A percentile compares a stretch with the other conserved stretches of the same genome.
These are phyloP conservation scores for Cucurbita pepo DNA, from an alignment of 306 rosid genomes.

Conservation along the genomic window DNA sequence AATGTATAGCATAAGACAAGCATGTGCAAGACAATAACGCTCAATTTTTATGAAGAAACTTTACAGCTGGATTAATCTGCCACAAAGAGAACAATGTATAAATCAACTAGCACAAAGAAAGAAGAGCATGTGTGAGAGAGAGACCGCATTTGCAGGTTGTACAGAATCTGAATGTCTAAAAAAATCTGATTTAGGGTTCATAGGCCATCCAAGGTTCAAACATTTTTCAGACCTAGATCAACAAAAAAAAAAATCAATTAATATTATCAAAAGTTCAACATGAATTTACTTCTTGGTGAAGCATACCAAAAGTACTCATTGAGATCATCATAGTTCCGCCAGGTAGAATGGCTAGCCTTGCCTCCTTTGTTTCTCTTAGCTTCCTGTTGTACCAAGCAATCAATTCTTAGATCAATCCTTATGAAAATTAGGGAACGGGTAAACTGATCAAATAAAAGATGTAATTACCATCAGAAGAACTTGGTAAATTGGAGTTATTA, in stretches of 20 bases:
- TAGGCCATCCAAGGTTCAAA: conserved; percentile 73
- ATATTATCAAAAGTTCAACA: background rate
- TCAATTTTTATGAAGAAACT: background rate
- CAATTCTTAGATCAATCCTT: conserved; percentile 17
- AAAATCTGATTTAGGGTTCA: conserved; percentile 50
- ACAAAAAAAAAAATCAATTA: conserved; percentile 3
- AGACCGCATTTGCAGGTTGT: conserved; percentile 34
- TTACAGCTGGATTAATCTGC: background rate
- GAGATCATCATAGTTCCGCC: conserved; percentile 98
- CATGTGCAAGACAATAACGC: background rate
- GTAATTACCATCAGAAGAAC: conserved; percentile 52
- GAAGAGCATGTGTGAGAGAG: conserved; percentile 3
- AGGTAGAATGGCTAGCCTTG: conserved; percentile 76
- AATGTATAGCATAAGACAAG: background rate
- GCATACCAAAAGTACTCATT: conserved; percentile 92
- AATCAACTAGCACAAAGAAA: background rate
- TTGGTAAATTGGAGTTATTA: conserved; percentile 53
- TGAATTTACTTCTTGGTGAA: conserved; percentile 1
- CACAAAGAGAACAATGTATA: background rate
- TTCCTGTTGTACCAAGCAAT: conserved; percentile 51
- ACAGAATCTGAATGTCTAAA: conserved; percentile 55
- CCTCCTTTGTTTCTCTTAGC: conserved; percentile 78
- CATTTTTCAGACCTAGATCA: conserved; percentile 66
- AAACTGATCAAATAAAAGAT: conserved; percentile 7
- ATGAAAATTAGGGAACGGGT: conserved; percentile 8